Evolutionary conservation across 2,329 filamentous ascomycete genomes (phyloP), one percentile per base, ranked within the genome.

Genomic region (Rutstroemia sp.): DNA sequence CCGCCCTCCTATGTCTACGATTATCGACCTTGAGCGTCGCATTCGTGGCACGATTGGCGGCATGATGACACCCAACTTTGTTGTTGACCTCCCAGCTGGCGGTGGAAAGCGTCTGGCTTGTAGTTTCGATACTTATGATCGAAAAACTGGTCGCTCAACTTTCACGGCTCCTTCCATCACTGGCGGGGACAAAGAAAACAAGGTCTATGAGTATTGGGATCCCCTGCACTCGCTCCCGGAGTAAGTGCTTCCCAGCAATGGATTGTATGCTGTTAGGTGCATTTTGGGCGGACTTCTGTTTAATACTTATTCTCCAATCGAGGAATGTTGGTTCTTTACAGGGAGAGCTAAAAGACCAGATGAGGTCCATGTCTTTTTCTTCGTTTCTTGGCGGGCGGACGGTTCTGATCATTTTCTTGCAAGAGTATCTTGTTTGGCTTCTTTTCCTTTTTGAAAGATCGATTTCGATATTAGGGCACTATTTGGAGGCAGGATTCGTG

Each of bases 81-180:
- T 86, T 5, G 79, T 85, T 19, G 82, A 86, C 65, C 75, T 86
- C 5, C 83, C 82, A 0, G 80, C 77, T 1, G 82, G 82, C 2
- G 82, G 82, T 2, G 83, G 83, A 2, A 86, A 87, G 71, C 77
- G 82, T 45, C 74, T 82, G 10, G 80, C 79, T 1, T 75, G 75
- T 44, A 78, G 76, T 12, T 76, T 73, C 61, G 71, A 78, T 54
- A 74, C 70, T 1, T 86, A 86, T 63, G 75, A 85, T 66, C 71
- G 72, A 34, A 58, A 66, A 7, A 78, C 74, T 2, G 82, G 83
- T 0, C 66, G 80, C 21, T 82, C 80, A 10, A 77, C 68, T 0
- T 86, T 79, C 67, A 72, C 69, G 21, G 81, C 82, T 5, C 82
- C 82, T 0, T 77, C 79, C 1, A 71, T 84, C 2, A 75, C 70